A percentile compares a stretch with the other conserved stretches of the same genome.
phyloP scores from a whole-genome alignment of 2,329 filamentous ascomycete species.

The Berkeleyomyces basicola region DNA sequence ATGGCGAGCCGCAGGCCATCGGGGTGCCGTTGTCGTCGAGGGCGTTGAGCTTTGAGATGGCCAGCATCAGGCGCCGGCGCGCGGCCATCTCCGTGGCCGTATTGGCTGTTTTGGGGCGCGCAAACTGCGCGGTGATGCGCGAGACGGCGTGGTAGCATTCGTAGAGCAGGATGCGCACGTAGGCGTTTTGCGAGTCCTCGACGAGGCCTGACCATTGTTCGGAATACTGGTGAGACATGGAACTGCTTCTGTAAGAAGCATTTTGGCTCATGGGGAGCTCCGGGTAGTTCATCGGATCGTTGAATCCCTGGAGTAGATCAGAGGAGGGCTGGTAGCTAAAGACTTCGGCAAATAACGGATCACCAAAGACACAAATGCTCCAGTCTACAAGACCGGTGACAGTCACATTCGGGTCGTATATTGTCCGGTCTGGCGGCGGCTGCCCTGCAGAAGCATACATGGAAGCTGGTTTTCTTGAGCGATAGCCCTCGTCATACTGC shows the following conservation, averaged over 20 bases:
- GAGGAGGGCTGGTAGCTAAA: conserved; percentile 30
- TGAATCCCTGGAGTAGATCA: conserved; percentile 33
- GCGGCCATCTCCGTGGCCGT: conserved; percentile 35
- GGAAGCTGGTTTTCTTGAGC: background rate
- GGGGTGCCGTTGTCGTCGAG: conserved; percentile 10
- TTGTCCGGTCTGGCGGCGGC: background rate
- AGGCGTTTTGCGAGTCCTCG: conserved; percentile 27
- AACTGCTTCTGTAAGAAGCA: background rate
- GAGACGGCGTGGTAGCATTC: conserved; percentile 39
- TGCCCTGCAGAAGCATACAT: background rate
- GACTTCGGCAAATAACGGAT: conserved; percentile 35
- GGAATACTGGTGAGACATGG: background rate
- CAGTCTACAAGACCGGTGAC: conserved; percentile 40
- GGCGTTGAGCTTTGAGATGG: conserved; percentile 29
- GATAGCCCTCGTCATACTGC: background rate
- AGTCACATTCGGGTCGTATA: conserved; percentile 16
- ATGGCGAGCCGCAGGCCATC: background rate
- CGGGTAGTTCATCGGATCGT: conserved; percentile 9
- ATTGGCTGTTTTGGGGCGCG: conserved; percentile 32
- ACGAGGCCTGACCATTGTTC: conserved; percentile 19
- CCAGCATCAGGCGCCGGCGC: conserved; percentile 31
- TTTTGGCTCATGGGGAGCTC: conserved; percentile 21
- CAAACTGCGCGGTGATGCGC: conserved; percentile 37
- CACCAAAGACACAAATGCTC: conserved; percentile 42
- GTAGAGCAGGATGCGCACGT: conserved; percentile 37